Base-by-base conservation (phyloP, 768 basidiomycete species). In the Tricholoma furcatifolium region DNA sequence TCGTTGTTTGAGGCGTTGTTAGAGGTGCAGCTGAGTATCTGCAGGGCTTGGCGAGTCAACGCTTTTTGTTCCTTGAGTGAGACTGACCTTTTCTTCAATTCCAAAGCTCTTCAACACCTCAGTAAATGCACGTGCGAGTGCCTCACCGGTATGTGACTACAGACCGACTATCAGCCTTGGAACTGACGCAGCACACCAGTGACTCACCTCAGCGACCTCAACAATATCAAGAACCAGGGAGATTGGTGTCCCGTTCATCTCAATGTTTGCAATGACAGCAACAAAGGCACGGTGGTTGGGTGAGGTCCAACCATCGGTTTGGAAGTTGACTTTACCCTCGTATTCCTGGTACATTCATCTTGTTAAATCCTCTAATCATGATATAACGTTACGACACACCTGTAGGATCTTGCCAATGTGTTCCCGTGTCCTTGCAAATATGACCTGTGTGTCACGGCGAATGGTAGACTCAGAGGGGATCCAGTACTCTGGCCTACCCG, bases 231-330 rank as follows among this genome's bases (percentile, higher is more conserved):
- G 58, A 0, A 69, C 41, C 1, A 73, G 47, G 0, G 43, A 38
- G 0, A 71, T n/a, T 0, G 60, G 63, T 17, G 49, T 20, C 0
- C 70, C 68, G 0, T 71, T 42, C 1, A 61, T 21, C n/a, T 67
- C 62, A 14, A 70, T 54, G 32, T 74, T 68, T 0, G 65, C 68
- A 0, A 58, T 60, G 20, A 67, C 32, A 0, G 66, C 67, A 3
- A 71, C 45, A 31, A 61, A 67, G 0, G 66, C 66, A 1, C 51
- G 15, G 30, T 72, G 68, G 51, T 73, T 73, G 0, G 67, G 63
- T 0, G 66, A 70, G 0, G 70, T 70, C 71, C 70, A 74, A 0
- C 59, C 63, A 58, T 74, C 71, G 0, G 64, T 68, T 0, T 62
- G 61, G 48, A 73, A 71, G 44, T 56, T 71, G 36, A 38, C 36